Evolutionary conservation across 2,329 filamentous ascomycete genomes (phyloP).

Genomic region (Curvularia spicifera): DNA sequence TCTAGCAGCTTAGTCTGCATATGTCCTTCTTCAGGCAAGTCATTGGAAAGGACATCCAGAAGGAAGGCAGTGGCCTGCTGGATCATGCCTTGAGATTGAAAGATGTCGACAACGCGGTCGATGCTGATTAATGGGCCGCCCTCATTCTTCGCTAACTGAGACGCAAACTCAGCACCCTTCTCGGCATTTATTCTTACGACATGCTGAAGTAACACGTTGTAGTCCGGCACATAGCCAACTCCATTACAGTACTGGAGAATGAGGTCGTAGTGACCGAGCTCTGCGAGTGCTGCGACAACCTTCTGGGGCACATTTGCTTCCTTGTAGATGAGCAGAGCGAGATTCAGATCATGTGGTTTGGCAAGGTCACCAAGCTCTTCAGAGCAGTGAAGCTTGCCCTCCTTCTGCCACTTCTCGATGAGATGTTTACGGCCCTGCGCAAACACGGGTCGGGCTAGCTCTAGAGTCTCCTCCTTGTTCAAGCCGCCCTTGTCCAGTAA

Average conservation of each 20-base stretch:
- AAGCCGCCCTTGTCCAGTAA: constrained; percentile 92
- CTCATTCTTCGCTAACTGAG: constrained; percentile 88
- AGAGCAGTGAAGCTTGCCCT: constrained; percentile 94
- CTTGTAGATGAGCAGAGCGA: constrained; percentile 88
- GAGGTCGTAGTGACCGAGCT: constrained; percentile 95
- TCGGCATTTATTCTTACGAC: constrained; percentile 83
- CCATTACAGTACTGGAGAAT: constrained; percentile 90
- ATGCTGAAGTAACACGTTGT: constrained; percentile 88
- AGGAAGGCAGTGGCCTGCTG: constrained; percentile 98
- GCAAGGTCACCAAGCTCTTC: constrained; percentile 96
- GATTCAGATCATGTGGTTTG: constrained; percentile 82
- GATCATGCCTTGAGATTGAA: constrained; percentile 97
- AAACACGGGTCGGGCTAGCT: constrained; percentile 90
- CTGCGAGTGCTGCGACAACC: constrained; percentile 92
- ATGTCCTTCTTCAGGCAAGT: constrained; percentile 89
- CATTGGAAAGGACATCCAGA: constrained; percentile 92
- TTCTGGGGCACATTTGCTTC: constrained; percentile 91
- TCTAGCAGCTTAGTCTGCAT: constrained; percentile 94
- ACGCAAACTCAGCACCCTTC: constrained; percentile 93
- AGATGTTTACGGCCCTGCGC: constrained; percentile 94
- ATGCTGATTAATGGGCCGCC: constrained; percentile 87
- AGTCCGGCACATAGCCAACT: constrained; percentile 91
- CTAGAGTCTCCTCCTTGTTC: constrained; percentile 92
- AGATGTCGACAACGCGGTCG: constrained; percentile 94
- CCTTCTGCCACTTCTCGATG: constrained; percentile 96